Conservation (phyloP, 1,284 basidiomycete genomes). For the Leccinum variabile region DNA sequence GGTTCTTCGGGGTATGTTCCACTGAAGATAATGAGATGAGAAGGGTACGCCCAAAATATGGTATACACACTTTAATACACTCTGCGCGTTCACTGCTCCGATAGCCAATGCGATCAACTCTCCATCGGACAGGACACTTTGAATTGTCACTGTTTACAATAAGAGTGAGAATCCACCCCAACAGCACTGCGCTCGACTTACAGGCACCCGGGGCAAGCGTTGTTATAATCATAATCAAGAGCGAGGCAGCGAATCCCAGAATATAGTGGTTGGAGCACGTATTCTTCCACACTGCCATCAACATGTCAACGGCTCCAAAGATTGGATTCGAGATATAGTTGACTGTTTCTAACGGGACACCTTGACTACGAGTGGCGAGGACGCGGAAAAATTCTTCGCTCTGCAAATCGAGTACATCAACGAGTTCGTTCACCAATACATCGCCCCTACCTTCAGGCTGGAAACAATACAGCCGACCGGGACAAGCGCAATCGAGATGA, state of each 20-base stretch:
- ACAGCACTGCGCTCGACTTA: constrained; percentile 12
- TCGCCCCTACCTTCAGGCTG: constrained; percentile 18
- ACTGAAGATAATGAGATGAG: constrained; percentile 9
- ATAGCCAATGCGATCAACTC: constrained; percentile 24
- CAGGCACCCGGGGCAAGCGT: constrained; percentile 29
- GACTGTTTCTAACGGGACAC: constrained; percentile 26
- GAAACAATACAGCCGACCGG: constrained; percentile 23
- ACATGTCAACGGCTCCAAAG: constrained; percentile 21
- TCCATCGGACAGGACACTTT: constrained; percentile 26
- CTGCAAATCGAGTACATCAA: constrained; percentile 8
- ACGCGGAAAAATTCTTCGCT: constrained; percentile 34
- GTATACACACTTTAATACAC: constrained; percentile 26
- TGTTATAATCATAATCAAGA: constrained; percentile 22
- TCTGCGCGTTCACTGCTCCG: constrained; percentile 26
- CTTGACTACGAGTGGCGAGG: constrained; percentile 14
- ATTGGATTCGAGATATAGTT: constrained; percentile 29
- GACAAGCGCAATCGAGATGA: constrained; percentile 30
- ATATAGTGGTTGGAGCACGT: constrained; percentile 29
- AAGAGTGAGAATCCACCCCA: not conserved
- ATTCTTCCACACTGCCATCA: constrained; percentile 16
- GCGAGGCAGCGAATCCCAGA: constrained; percentile 19
- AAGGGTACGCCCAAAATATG: not conserved
- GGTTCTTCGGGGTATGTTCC: constrained; percentile 1
- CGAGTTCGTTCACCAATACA: not conserved
- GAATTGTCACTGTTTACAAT: constrained; percentile 21